Evolutionary conservation across 2,329 filamentous ascomycete genomes (phyloP).

Genomic region (Sphaerulina vaccinii): DNA sequence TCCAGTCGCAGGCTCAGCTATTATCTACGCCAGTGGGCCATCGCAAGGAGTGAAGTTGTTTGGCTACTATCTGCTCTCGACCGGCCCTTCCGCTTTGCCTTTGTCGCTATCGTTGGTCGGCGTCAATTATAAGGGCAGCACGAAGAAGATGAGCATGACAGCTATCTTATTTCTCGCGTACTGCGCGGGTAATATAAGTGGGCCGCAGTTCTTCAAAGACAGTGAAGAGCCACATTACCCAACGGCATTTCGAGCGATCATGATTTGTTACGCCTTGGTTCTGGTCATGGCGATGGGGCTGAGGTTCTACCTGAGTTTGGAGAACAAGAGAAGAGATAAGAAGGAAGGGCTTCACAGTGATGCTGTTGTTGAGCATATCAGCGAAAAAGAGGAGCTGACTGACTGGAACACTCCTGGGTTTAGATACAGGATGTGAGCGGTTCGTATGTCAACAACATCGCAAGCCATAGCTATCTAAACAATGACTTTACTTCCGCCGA

Average conservation of each 20-base stretch:
- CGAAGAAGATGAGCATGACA: slow-evolving; percentile 36
- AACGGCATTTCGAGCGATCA: slow-evolving; percentile 53
- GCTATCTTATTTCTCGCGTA: slow-evolving; percentile 51
- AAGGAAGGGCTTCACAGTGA: background rate
- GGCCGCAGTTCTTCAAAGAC: slow-evolving; percentile 52
- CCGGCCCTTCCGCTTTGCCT: slow-evolving; percentile 55
- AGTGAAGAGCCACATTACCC: slow-evolving; percentile 51
- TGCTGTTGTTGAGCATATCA: slow-evolving; percentile 41
- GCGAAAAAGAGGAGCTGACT: slow-evolving; percentile 56
- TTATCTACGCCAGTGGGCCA: slow-evolving; percentile 36
- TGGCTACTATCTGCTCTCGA: slow-evolving; percentile 58
- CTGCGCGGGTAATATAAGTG: slow-evolving; percentile 49
- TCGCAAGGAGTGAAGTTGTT: slow-evolving; percentile 54
- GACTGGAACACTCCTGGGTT: slow-evolving; percentile 62
- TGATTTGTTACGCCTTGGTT: slow-evolving; percentile 56
- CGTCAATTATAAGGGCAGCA: slow-evolving; percentile 51
- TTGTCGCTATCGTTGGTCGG: slow-evolving; percentile 55
- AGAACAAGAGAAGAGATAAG: slow-evolving; percentile 44
- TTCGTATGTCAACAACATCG: too few relatives aligned
- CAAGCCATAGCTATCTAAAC: too few relatives aligned
- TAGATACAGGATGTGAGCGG: slow-evolving; percentile 56
- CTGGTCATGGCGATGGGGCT: slow-evolving; percentile 47
- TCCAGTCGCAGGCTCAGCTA: slow-evolving; percentile 33
- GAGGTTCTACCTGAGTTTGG: slow-evolving; percentile 49
- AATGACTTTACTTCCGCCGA: too few relatives aligned